Evolutionary conservation across 805 yeast genomes (phyloP), one percentile per base, ranked within the genome.

Genomic region (Grigorovia humatica): DNA sequence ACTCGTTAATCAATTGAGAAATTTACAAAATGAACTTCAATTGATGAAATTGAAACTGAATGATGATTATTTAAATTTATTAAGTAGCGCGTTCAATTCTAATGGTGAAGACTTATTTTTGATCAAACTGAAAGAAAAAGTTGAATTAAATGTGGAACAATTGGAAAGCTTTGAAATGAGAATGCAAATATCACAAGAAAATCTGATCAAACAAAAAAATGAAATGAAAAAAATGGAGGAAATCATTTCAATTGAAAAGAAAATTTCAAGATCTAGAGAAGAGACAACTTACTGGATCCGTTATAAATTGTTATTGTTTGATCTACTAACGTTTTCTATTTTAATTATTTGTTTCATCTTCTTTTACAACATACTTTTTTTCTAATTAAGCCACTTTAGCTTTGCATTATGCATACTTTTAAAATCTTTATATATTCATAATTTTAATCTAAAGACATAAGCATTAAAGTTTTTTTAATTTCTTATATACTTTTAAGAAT

Each of bases 141-240:
- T 65, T 2, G 43, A 47, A 5, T 46, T 50, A 9, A 61, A 58
- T 48, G 59, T 59, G 1, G 52, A 53, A 2, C 60, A 64, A 42
- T 49, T 74, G 29, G 56, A 56, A 15, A 56, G 52, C 1, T 52
- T 74, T 38, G 67, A 67, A 43, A 45, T 56, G 15, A 68, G 69
- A 38, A 56, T 63, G 50, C 52, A 52, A n/a, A 45, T 38, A 7
- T 60, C 61, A 50, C 59, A 56, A 46, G 51, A 48, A 11, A 58
- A 50, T 18, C 50, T 66, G 17, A 50, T 51, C 9, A 51, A 53
- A 20, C 64, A 64, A 47, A 63, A 63, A 48, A 64, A 64, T 23
- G 48, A 58, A 4, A 50, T 66, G 44, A 59, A 60, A 35, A 60
- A 60, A 45, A 51, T 66, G 55, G 69, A 64, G 42, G 55, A 57